Evolutionary conservation across 306 rosid species (phyloP).

Genomic region (Quercus engelmannii): DNA sequence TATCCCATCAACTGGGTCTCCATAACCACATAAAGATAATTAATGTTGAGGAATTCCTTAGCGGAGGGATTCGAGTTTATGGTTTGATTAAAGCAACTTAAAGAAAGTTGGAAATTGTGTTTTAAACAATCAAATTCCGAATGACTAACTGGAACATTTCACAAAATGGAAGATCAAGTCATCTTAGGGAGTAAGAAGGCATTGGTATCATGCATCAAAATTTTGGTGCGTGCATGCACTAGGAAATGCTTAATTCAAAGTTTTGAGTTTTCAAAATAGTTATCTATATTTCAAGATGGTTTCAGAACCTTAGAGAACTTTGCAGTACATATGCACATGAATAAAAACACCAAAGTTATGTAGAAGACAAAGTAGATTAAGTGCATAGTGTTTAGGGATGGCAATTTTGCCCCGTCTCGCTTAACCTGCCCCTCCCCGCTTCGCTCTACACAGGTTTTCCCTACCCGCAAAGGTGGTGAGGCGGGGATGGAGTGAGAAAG

Average conservation of each 20-base stretch:
- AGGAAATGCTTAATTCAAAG: no score
- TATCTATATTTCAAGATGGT: no score
- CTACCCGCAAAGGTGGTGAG: no score
- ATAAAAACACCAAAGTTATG: not conserved
- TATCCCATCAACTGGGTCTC: not conserved
- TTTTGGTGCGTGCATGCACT: no score
- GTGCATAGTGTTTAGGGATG: no score
- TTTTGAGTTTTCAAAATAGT: no score
- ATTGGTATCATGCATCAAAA: no score
- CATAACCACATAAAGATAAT: not conserved
- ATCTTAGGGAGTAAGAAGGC: not conserved
- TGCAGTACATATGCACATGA: no score
- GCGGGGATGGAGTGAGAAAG: no score
- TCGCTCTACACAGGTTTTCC: accelerated
- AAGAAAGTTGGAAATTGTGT: not conserved
- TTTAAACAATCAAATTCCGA: not conserved
- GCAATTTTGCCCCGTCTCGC: no score
- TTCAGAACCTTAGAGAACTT: no score
- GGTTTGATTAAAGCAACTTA: not conserved
- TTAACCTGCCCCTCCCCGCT: no score
- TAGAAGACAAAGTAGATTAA: not conserved
- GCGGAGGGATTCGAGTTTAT: not conserved
- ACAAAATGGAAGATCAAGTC: not conserved
- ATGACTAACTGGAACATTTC: not conserved
- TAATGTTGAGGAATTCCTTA: not conserved